Evolutionary conservation across 1,284 basidiomycete species (phyloP).

Genomic region (Athelia sp.): DNA sequence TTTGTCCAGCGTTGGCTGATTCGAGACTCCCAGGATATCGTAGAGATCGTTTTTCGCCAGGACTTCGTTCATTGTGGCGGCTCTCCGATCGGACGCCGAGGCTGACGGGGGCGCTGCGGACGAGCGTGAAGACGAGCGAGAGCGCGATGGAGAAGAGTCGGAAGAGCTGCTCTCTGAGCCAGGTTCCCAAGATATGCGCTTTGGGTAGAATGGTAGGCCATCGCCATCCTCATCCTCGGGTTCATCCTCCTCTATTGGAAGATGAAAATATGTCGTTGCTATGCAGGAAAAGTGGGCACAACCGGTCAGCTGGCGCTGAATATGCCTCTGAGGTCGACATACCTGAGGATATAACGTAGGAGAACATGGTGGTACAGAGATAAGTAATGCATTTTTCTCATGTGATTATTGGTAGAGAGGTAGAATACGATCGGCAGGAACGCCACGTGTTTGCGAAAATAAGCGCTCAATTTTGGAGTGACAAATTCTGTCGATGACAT

Average conservation of each 20-base stretch:
- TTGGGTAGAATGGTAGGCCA: constrained; percentile 27
- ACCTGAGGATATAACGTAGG: constrained; percentile 52
- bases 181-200: constrained; percentile 42
- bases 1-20: constrained; percentile 52
- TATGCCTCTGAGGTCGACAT: constrained; percentile 6
- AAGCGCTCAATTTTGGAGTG: too few relatives aligned
- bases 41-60: constrained; percentile 66
- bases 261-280: constrained; percentile 57
- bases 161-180: constrained; percentile 21
- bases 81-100: constrained; percentile 14
- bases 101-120: constrained; percentile 13
- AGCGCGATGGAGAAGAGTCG: constrained; percentile 16
- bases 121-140: constrained; percentile 18
- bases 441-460: too few relatives aligned
- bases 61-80: constrained; percentile 44
- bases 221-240: constrained; percentile 41
- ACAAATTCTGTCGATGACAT: too few relatives aligned
- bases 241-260: constrained; percentile 55
- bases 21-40: constrained; percentile 61
- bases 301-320: background rate
- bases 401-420: too few relatives aligned
- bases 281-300: constrained; percentile 4
- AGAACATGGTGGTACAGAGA: constrained; percentile 42
- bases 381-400: too few relatives aligned
- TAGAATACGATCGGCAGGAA: too few relatives aligned